A percentile compares a stretch with the other conserved stretches of the same genome.
phyloP scores from a whole-genome alignment of 1,139 yeast species.

The Magnusiomyces fungicola region DNA sequence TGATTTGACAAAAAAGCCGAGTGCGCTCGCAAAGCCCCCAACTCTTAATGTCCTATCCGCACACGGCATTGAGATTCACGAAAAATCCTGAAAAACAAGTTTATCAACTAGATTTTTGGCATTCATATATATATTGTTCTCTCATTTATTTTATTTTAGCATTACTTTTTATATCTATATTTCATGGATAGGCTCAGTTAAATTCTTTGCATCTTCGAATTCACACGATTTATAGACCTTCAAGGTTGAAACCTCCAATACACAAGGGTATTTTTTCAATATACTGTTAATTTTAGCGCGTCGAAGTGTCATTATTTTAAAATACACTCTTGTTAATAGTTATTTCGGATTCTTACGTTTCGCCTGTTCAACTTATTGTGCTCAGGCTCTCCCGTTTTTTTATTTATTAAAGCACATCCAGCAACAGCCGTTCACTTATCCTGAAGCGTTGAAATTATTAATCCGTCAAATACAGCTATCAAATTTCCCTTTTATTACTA shows the following conservation, averaged over 20 bases:
- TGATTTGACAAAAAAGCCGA: not conserved
- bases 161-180: not conserved
- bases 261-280: no score
- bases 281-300: no score
- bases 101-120: not conserved
- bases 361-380: no score
- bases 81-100: not conserved
- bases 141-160: not conserved
- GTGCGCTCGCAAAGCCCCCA: not conserved
- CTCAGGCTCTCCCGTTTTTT: no score
- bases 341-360: no score
- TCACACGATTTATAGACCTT: no score
- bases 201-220: not conserved
- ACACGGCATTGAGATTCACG: not conserved
- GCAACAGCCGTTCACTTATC: no score
- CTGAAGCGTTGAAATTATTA: not conserved
- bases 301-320: no score
- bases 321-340: no score
- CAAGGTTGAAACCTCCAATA: no score
- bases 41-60: not conserved
- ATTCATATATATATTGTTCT: not conserved
- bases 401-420: no score
- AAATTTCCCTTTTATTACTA: not conserved
- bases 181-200: not conserved
- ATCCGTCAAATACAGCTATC: not conserved